Evolutionary conservation across 1,284 basidiomycete species (phyloP), one percentile per base, ranked within the genome.

Genomic region (Hypsizygus ulmarius): DNA sequence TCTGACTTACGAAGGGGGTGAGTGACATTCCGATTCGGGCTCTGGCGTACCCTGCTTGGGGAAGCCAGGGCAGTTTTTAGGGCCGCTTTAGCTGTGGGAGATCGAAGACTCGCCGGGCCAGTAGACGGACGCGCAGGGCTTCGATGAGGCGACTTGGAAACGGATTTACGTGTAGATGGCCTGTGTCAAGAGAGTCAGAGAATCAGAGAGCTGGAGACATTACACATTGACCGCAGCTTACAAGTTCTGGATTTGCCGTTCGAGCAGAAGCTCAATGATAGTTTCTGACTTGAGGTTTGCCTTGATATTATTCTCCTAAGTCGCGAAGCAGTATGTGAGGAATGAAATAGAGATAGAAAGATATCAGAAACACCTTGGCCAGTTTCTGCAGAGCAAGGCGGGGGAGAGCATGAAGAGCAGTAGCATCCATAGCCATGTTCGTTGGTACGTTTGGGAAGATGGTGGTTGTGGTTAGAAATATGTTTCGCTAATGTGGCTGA

Each of bases 241-340:
- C 33, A 9, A 18, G 30, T n/a, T 38, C 45, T 11, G 48, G n/a
- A 25, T 8, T 29, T 30, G 15, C 38, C 41, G 49, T 39, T 49
- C 32, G 15, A 53, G 30, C 12, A 59, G 53, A 8, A 51, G 41
- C 10, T 51, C 35, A 27, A 57, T 55, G 37, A 59, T 57, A 14
- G 33, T 27, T 28, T 53, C 42, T 11, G 45, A 47, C 36, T 53
- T 58, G 33, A 56, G 43, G 37, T 59, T 59, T 5, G 51, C 58
- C 37, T 56, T 57, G 29, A 59, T 50, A 1, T 39, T 32, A 36
- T 58, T 28, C 46, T 53, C 47, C 58, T 59, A 9, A 25, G 28
- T 30, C n/a, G 25, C 35, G 18, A 21, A 11, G 14, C 16, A 19
- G 14, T 29, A 14, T n/a, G n/a, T 6, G 28, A 42, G 25, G 30